phyloP scores from a whole-genome alignment of 2,329 filamentous ascomycete species.

The Helminthosporium solani region DNA sequence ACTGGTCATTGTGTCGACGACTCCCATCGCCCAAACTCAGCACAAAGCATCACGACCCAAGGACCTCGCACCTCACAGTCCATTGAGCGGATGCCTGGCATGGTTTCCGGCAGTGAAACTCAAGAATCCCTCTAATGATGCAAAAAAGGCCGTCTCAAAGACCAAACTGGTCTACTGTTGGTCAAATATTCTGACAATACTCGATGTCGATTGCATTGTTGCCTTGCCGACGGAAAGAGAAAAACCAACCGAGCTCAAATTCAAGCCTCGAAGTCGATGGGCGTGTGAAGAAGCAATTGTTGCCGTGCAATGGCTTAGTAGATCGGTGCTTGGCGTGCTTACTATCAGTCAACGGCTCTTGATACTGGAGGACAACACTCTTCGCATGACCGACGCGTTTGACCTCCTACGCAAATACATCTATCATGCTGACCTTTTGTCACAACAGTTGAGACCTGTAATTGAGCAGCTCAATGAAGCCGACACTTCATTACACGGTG shows the following conservation, averaged over 20 bases:
- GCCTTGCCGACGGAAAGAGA: constrained; percentile 66
- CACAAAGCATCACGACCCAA: constrained; percentile 91
- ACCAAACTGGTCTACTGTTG: constrained; percentile 96
- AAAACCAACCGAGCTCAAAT: constrained; percentile 75
- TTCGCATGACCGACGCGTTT: constrained; percentile 92
- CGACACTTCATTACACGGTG: constrained; percentile 86
- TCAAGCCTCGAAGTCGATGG: constrained; percentile 83
- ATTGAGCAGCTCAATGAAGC: constrained; percentile 88
- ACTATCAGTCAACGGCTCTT: constrained; percentile 93
- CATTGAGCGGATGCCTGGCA: constrained; percentile 88
- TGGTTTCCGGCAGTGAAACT: constrained; percentile 97
- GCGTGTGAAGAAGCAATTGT: constrained; percentile 94
- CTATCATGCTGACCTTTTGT: constrained; percentile 88
- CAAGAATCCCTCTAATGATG: constrained; percentile 69
- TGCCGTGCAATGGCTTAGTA: constrained; percentile 92
- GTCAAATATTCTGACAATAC: constrained; percentile 94
- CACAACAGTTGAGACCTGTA: constrained; percentile 75
- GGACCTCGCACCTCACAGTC: constrained; percentile 83
- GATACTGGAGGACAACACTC: constrained; percentile 79
- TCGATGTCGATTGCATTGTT: constrained; percentile 73
- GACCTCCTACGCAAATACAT: constrained; percentile 91
- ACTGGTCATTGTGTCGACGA: constrained; percentile 95
- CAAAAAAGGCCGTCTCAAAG: constrained; percentile 69
- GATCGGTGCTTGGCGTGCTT: constrained; percentile 85
- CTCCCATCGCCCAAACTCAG: constrained; percentile 92